Conservation (phyloP, 2,329 filamentous ascomycete species). For the Phoma sp. region DNA sequence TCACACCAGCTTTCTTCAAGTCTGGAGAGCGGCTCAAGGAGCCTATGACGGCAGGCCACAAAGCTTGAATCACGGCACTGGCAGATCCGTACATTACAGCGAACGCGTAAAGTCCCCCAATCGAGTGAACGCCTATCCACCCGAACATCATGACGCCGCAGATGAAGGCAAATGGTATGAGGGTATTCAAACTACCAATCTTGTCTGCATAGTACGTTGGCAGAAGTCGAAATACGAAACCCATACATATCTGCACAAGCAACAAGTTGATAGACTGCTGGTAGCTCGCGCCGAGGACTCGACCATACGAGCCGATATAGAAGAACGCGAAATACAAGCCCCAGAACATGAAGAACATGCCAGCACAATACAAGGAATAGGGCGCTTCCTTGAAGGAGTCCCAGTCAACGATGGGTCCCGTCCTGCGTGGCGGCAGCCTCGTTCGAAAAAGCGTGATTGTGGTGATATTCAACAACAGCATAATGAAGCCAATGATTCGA, state of each 20-base stretch:
- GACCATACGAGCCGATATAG: slow-evolving; percentile 52
- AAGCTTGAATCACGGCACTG: slow-evolving; percentile 38
- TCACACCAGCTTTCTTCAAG: slow-evolving; percentile 41
- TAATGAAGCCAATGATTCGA: slow-evolving; percentile 66
- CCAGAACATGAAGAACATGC: slow-evolving; percentile 48
- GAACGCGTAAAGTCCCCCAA: slow-evolving; percentile 38
- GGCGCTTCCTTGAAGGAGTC: slow-evolving; percentile 50
- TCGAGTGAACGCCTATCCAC: slow-evolving; percentile 40
- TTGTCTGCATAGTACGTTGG: slow-evolving; percentile 51
- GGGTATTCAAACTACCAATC: slow-evolving; percentile 55
- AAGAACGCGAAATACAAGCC: slow-evolving; percentile 55
- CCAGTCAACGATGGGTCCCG: slow-evolving; percentile 51
- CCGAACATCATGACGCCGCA: slow-evolving; percentile 54
- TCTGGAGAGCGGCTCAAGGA: slow-evolving; percentile 43
- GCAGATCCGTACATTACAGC: slow-evolving; percentile 40
- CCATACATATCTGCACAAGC: slow-evolving; percentile 59
- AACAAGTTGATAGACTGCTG: slow-evolving; percentile 61
- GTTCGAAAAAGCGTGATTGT: slow-evolving; percentile 45
- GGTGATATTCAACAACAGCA: slow-evolving; percentile 52
- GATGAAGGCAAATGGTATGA: slow-evolving; percentile 55
- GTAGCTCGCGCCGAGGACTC: slow-evolving; percentile 55
- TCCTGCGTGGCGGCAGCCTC: slow-evolving; percentile 50
- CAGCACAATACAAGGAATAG: slow-evolving; percentile 47
- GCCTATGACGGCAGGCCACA: slow-evolving; percentile 38
- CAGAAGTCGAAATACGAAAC: slow-evolving; percentile 56